Conservation (phyloP, 805 yeast species). For the Starmerella apis region DNA sequence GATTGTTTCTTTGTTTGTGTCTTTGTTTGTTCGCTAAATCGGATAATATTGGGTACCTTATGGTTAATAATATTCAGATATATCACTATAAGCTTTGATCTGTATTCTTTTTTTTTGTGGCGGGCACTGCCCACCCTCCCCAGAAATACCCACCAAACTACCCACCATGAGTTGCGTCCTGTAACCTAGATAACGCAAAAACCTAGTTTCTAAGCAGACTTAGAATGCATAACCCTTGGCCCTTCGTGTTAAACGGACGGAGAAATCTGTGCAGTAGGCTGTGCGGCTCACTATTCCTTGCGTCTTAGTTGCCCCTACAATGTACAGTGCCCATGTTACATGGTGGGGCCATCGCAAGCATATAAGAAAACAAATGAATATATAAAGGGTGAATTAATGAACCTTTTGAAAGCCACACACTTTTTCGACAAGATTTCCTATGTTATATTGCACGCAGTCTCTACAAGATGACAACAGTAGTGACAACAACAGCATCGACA, state of each 20-base stretch:
- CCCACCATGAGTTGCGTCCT: background rate
- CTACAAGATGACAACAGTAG: too few relatives aligned
- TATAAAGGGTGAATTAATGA: too few relatives aligned
- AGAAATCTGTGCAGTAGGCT: background rate
- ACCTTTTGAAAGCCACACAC: too few relatives aligned
- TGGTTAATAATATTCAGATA: too few relatives aligned
- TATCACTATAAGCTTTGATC: too few relatives aligned
- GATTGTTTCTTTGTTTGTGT: too few relatives aligned
- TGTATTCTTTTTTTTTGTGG: too few relatives aligned
- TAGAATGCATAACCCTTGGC: background rate
- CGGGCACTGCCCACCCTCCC: too few relatives aligned
- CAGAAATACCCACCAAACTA: background rate
- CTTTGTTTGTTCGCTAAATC: too few relatives aligned
- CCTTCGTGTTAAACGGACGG: constrained; percentile 7
- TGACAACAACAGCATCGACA: background rate
- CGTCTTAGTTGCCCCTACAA: background rate
- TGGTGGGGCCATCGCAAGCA: background rate
- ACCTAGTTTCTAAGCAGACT: background rate
- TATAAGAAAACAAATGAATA: background rate
- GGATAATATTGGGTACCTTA: too few relatives aligned
- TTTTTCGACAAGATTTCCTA: too few relatives aligned
- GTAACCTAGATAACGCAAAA: constrained; percentile 2
- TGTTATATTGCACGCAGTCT: too few relatives aligned
- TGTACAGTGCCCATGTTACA: background rate
- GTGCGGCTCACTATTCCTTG: background rate